Conservation (phyloP, 345 rosid genomes). For the Murraya koenigii region DNA sequence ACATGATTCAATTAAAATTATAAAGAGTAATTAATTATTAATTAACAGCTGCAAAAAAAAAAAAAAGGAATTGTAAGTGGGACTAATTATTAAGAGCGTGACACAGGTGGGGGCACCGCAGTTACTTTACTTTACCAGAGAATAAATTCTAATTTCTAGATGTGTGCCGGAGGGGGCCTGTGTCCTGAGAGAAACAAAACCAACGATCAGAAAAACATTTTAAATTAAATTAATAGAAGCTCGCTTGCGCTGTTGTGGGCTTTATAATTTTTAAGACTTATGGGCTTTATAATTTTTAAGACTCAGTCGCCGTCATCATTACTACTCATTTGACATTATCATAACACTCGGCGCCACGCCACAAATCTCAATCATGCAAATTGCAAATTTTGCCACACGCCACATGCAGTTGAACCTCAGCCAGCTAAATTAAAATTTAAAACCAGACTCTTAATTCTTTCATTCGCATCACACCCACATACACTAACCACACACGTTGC, state of each 20-base stretch:
- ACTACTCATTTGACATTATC: constrained; percentile 29
- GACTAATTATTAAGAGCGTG: constrained; percentile 25
- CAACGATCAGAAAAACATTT: too few species aligned
- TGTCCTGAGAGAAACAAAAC: too few species aligned
- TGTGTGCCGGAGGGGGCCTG: neutral
- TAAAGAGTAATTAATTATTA: too few species aligned
- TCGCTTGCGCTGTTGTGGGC: neutral
- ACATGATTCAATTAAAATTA: neutral
- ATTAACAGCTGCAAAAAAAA: neutral
- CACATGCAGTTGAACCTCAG: constrained; percentile 5
- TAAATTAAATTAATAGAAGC: too few species aligned
- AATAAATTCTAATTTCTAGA: constrained; percentile 23
- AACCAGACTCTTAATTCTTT: constrained; percentile 1
- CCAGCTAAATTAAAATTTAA: constrained; percentile 3
- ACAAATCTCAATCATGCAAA: constrained; percentile 34
- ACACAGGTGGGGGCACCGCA: neutral
- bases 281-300: neutral
- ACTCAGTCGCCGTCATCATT: constrained; percentile 28
- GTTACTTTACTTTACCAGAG: neutral
- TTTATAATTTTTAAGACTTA: neutral
- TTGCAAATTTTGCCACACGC: constrained; percentile 1
- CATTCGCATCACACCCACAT: too few species aligned
- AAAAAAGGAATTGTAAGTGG: constrained; percentile 24
- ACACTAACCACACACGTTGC: too few species aligned
- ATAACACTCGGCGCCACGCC: constrained; percentile 52